Evolutionary conservation across 495 filamentous ascomycete genomes (phyloP).

Genomic region (Tricharina praecox): DNA sequence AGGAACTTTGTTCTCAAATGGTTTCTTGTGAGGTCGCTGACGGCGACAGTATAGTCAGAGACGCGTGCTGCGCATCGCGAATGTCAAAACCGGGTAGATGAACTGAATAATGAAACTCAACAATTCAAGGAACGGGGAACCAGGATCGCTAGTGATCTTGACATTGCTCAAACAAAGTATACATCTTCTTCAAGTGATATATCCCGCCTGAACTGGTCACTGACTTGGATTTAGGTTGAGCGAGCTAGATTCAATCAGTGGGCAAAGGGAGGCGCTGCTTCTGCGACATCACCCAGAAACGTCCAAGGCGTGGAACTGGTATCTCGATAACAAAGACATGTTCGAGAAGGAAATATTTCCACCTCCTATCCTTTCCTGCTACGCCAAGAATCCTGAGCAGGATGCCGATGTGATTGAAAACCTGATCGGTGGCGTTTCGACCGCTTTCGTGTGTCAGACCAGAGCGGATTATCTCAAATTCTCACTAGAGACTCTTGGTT

Average conservation of each 20-base stretch:
- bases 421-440: constrained; percentile 47
- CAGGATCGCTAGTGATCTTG: too few species aligned
- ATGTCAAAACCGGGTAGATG: constrained; percentile 27
- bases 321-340: constrained; percentile 47
- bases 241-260: constrained; percentile 59
- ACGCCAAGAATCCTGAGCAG: constrained; percentile 54
- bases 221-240: too few species aligned
- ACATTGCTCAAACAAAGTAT: too few species aligned
- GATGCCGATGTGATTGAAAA: constrained; percentile 63
- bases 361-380: constrained; percentile 67
- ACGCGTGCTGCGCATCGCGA: constrained; percentile 36
- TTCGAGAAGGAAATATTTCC: constrained; percentile 76
- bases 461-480: constrained; percentile 57
- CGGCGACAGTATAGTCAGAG: constrained; percentile 28
- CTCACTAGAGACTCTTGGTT: constrained; percentile 34
- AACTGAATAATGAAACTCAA: constrained; percentile 27
- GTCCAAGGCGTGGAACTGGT: constrained; percentile 57
- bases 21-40: not conserved
- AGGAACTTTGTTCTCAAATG: constrained; percentile 16
- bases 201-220: too few species aligned
- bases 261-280: constrained; percentile 40
- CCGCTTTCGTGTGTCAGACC: constrained; percentile 60
- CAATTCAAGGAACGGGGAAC: constrained; percentile 6
- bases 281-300: constrained; percentile 41
- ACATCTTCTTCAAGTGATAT: too few species aligned